phyloP scores from a whole-genome alignment of 495 filamentous ascomycete genomes.

The Aspergillus diversus region DNA sequence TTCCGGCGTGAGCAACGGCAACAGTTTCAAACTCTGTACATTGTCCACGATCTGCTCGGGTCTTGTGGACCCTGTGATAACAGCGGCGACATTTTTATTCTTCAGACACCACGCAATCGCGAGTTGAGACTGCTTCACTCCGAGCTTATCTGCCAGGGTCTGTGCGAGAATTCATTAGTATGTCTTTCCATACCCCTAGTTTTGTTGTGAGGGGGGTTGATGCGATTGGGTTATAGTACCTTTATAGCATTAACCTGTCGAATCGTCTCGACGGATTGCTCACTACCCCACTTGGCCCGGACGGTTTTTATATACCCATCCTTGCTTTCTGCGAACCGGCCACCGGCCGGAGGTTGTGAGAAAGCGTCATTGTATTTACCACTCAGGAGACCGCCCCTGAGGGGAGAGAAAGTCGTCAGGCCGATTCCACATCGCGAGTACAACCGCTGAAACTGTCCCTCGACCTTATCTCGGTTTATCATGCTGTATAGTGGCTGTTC shows the following conservation, averaged over 20 bases:
- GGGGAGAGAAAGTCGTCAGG: constrained; percentile 72
- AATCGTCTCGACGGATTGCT: constrained; percentile 31
- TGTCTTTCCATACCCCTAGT: background rate
- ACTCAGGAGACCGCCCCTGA: constrained; percentile 73
- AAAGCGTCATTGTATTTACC: constrained; percentile 77
- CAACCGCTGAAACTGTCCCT: constrained; percentile 71
- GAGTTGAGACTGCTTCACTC: constrained; percentile 65
- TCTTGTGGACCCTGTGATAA: constrained; percentile 77
- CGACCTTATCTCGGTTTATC: constrained; percentile 70
- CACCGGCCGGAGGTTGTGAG: constrained; percentile 38
- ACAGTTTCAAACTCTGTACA: constrained; percentile 61
- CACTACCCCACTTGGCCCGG: constrained; percentile 31
- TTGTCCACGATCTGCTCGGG: constrained; percentile 76
- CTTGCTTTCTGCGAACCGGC: constrained; percentile 45
- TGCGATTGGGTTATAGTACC: background rate
- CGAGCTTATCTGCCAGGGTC: constrained; percentile 69
- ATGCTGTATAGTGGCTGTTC: constrained; percentile 90
- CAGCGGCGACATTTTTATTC: constrained; percentile 72
- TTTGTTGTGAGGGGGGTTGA: background rate
- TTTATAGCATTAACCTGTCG: constrained; percentile 31
- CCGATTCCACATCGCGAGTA: constrained; percentile 69
- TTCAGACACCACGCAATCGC: constrained; percentile 80
- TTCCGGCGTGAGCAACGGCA: constrained; percentile 67
- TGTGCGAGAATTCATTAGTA: constrained; percentile 36
- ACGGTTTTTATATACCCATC: constrained; percentile 38